Percentiles rank a stretch among this genome's conserved stretches.
These are phyloP conservation scores for Leccinum boreale DNA, from an alignment of 768 basidiomycete species.

Conservation along the genomic window DNA sequence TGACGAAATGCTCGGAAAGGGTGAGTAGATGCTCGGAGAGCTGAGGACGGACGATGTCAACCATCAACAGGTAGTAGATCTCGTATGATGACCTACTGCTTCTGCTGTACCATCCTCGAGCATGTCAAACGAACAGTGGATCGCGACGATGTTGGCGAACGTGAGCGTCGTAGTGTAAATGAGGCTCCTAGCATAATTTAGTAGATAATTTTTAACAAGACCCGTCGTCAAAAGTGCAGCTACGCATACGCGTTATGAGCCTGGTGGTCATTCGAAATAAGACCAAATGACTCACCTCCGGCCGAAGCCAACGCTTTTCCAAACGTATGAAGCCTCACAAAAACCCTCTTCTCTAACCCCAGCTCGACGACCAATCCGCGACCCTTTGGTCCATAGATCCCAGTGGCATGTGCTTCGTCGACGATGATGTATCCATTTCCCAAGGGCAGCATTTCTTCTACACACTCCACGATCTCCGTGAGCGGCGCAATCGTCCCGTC, in stretches of 20 bases:
- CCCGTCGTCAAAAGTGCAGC: slow-evolving; percentile 76
- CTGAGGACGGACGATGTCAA: slow-evolving; percentile 31
- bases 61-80: neutral
- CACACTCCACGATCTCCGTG: slow-evolving; percentile 52
- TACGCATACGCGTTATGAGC: slow-evolving; percentile 18
- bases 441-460: slow-evolving; percentile 59
- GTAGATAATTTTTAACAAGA: slow-evolving; percentile 74
- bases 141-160: slow-evolving; percentile 70
- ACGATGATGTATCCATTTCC: slow-evolving; percentile 74
- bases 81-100: slow-evolving; percentile 31
- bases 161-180: slow-evolving; percentile 90
- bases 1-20: slow-evolving; percentile 31
- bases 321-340: slow-evolving; percentile 85
- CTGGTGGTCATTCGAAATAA: no score
- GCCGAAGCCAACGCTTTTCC: slow-evolving; percentile 86
- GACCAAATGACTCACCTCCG: slow-evolving; percentile 59
- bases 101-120: slow-evolving; percentile 65
- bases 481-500: slow-evolving; percentile 90
- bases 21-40: slow-evolving; percentile 25
- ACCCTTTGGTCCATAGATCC: slow-evolving; percentile 79
- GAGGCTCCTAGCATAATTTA: slow-evolving; percentile 89
- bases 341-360: slow-evolving; percentile 67
- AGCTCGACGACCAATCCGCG: slow-evolving; percentile 69
- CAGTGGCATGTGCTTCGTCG: slow-evolving; percentile 94
- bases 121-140: slow-evolving; percentile 77